These are phyloP conservation scores for Garcia nutans DNA, from an alignment of 345 rosid species.

Conservation along the genomic window DNA sequence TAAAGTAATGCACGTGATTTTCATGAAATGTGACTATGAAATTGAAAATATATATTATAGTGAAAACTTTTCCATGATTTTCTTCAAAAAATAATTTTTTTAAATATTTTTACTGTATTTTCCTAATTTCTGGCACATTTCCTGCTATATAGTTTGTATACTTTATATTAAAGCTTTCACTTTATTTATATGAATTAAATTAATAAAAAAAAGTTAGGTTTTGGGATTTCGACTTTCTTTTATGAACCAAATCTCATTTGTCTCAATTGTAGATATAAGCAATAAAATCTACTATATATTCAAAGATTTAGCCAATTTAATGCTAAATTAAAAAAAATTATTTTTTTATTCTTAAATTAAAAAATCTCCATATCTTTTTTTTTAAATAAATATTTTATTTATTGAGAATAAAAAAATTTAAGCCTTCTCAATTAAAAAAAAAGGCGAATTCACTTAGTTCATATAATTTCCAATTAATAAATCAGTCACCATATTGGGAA, in stretches of 20 bases:
- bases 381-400: neutral
- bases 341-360: too few species aligned
- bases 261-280: slow-evolving; percentile 1
- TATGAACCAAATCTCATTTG: neutral
- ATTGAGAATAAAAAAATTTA: too few species aligned
- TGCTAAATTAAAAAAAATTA: neutral
- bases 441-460: too few species aligned
- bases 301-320: neutral
- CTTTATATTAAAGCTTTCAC: neutral
- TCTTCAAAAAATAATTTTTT: neutral
- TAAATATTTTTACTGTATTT: neutral
- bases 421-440: too few species aligned
- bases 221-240: neutral
- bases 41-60: neutral
- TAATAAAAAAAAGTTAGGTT: neutral
- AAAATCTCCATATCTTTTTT: neutral
- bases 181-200: neutral
- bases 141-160: neutral
- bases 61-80: neutral
- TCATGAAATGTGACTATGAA: neutral
- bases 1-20: neutral
- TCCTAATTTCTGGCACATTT: neutral
- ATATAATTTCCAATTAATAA: too few species aligned
- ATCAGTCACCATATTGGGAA: too few species aligned
- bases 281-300: slow-evolving; percentile 6